phyloP scores from a whole-genome alignment of 1,284 basidiomycete genomes.

The Phylloporus sp. region DNA sequence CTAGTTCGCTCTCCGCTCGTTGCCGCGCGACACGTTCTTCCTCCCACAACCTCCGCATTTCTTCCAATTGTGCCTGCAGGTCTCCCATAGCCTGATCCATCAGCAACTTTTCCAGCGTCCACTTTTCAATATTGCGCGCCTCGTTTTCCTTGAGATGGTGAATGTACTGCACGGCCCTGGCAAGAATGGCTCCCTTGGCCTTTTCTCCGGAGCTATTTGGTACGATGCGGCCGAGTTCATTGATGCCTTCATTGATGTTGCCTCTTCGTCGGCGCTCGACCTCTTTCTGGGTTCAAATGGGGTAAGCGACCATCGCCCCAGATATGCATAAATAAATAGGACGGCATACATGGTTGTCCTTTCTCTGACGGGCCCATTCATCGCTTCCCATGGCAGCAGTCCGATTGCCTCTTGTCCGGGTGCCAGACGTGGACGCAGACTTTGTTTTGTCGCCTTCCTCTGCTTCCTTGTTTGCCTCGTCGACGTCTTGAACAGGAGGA shows the following conservation, averaged over 20 bases:
- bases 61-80: conserved; percentile 77
- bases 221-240: conserved; percentile 87
- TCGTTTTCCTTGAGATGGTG: conserved; percentile 91
- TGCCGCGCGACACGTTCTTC: conserved; percentile 64
- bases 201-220: conserved; percentile 89
- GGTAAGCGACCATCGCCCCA: not conserved
- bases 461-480: conserved; percentile 43
- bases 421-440: conserved; percentile 19
- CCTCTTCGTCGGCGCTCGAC: conserved; percentile 93
- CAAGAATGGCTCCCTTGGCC: conserved; percentile 86
- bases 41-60: conserved; percentile 74
- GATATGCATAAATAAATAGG: not conserved
- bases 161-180: conserved; percentile 87
- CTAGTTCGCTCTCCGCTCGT: conserved; percentile 63
- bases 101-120: conserved; percentile 91
- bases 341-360: conserved; percentile 79
- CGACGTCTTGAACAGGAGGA: conserved; percentile 37
- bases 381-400: conserved; percentile 67
- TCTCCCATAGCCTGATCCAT: conserved; percentile 93
- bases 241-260: conserved; percentile 96
- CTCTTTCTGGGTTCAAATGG: conserved; percentile 76
- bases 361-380: conserved; percentile 82
- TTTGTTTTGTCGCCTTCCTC: conserved; percentile 37
- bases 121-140: conserved; percentile 89
- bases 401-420: conserved; percentile 49